These are phyloP conservation scores for Penicillium griseofulvum DNA, from an alignment of 2,329 filamentous ascomycete genomes.

Conservation along the genomic window DNA sequence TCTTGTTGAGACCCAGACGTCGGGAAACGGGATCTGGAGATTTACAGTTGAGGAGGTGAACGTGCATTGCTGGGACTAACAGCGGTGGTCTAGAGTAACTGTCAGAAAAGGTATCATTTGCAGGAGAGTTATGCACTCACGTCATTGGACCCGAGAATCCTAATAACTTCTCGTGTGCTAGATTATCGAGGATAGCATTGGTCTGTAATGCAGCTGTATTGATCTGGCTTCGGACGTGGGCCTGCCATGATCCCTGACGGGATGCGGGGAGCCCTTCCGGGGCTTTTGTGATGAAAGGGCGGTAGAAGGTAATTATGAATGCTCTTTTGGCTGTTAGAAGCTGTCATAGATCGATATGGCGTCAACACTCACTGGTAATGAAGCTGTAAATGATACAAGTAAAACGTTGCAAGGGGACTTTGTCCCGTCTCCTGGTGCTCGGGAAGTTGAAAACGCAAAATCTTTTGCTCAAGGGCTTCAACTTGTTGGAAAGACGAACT, in stretches of 20 bases:
- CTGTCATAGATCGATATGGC: background rate
- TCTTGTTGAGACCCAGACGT: constrained; percentile 31
- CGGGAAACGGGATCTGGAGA: constrained; percentile 21
- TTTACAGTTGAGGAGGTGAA: constrained; percentile 31
- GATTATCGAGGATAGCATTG: constrained; percentile 27
- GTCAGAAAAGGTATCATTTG: background rate
- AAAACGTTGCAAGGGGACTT: constrained; percentile 17
- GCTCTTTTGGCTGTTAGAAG: constrained; percentile 17
- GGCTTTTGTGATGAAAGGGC: constrained; percentile 21
- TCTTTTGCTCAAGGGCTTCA: constrained; percentile 22
- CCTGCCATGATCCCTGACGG: constrained; percentile 20
- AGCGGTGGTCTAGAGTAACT: constrained; percentile 21
- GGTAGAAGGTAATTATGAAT: constrained; percentile 30
- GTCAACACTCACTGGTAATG: constrained; percentile 27
- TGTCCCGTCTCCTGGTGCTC: constrained; percentile 11
- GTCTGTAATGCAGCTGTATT: constrained; percentile 25
- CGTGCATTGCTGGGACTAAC: constrained; percentile 35
- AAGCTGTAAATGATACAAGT: constrained; percentile 28
- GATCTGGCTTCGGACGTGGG: constrained; percentile 19
- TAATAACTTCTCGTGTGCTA: constrained; percentile 26
- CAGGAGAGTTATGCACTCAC: constrained; percentile 10
- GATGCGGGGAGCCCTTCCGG: constrained; percentile 17
- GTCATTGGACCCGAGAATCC: constrained; percentile 27
- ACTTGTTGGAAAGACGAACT: constrained; percentile 19
- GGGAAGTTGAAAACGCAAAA: constrained; percentile 19